Percentiles rank a stretch among this genome's conserved stretches.
phyloP scores from a whole-genome alignment of 257 asterid species.

The Salvia splendens region DNA sequence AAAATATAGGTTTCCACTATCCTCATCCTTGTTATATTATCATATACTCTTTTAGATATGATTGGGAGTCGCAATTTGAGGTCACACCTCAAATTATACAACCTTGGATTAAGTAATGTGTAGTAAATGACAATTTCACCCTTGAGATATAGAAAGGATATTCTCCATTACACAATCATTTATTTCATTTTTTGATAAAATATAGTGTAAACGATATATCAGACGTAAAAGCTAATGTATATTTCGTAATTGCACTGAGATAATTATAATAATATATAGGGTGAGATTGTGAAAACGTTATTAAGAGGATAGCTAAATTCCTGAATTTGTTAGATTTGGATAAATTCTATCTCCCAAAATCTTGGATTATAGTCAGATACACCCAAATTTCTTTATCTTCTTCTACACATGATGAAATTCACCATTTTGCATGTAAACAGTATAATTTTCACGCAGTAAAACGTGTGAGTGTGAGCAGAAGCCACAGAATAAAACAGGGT shows the following conservation, averaged over 20 bases:
- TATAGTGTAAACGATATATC: too few species aligned
- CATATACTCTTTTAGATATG: not conserved
- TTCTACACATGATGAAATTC: conserved; percentile 7
- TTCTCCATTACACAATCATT: not conserved
- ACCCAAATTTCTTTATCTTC: conserved; percentile 8
- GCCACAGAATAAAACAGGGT: conserved; percentile 36
- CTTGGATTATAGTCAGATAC: conserved; percentile 20
- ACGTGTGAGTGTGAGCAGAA: conserved; percentile 33
- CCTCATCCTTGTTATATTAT: not conserved
- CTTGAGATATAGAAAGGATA: not conserved
- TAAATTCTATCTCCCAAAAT: conserved; percentile 17
- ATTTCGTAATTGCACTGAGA: too few species aligned
- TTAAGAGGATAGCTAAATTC: not conserved
- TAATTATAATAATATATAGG: not conserved
- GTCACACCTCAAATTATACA: not conserved
- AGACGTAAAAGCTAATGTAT: not conserved
- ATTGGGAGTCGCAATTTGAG: conserved; percentile 17
- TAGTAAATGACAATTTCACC: conserved; percentile 21
- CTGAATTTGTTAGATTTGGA: conserved; percentile 25
- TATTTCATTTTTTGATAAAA: not conserved
- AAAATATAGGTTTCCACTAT: not conserved
- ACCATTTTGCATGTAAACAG: not conserved
- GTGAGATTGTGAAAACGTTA: not conserved
- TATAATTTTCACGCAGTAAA: conserved; percentile 23
- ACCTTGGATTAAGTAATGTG: not conserved